Evolutionary conservation across 768 basidiomycete species (phyloP).

Genomic region (Myochromella boudieri): DNA sequence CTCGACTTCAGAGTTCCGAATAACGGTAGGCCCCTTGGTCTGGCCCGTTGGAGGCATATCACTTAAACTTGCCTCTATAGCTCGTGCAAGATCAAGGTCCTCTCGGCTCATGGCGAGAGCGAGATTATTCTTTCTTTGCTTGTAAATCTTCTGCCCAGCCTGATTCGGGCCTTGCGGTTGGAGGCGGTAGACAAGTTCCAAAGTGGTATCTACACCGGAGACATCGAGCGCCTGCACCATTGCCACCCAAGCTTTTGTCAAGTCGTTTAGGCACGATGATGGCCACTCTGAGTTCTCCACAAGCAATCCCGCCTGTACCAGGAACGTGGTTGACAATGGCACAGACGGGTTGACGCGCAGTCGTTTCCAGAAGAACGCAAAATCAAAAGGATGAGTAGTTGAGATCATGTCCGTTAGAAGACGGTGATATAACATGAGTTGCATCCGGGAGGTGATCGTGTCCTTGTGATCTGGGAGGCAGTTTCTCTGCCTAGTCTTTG

Average conservation of each 20-base stretch:
- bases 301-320: conserved; percentile 38
- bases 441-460: conserved; percentile 57
- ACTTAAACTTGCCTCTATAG: conserved; percentile 46
- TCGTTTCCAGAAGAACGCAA: conserved; percentile 49
- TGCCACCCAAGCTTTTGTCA: conserved; percentile 31
- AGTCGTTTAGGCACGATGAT: conserved; percentile 36
- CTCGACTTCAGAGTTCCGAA: neutral
- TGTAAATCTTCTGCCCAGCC: neutral
- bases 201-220: conserved; percentile 33
- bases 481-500: conserved; percentile 60
- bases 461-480: conserved; percentile 60
- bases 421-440: conserved; percentile 77
- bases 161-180: conserved; percentile 24
- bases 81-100: conserved; percentile 41
- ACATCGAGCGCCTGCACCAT: conserved; percentile 28
- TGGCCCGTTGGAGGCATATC: conserved; percentile 21
- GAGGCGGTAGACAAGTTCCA: conserved; percentile 55
- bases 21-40: too few species aligned
- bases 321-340: conserved; percentile 51
- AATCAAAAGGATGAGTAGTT: conserved; percentile 46
- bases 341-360: conserved; percentile 41
- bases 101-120: conserved; percentile 28
- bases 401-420: conserved; percentile 56
- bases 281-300: conserved; percentile 19
- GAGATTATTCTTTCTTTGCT: neutral